Percentiles rank a stretch among this genome's conserved stretches.
Evolutionary conservation across 441 rosid species (phyloP).

Genomic region (Pelargonium myrrhifolium): DNA sequence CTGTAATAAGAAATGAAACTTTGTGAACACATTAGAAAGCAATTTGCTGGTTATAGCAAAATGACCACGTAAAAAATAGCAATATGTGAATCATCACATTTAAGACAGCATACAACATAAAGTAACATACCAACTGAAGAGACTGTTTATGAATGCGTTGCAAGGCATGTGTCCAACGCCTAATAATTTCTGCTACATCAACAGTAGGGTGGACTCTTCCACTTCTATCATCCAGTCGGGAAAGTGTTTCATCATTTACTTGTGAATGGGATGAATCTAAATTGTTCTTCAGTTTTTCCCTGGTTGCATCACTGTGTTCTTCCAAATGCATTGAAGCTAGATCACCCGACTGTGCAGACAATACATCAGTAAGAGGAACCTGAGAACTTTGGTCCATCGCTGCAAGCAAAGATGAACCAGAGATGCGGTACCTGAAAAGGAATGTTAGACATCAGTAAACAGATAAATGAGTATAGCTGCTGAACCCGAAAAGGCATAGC

Average conservation of each 20-base stretch:
- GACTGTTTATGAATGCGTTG: conserved; percentile 98
- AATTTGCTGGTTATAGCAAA: too few species aligned
- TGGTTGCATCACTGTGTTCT: conserved; percentile 51
- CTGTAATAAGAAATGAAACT: too few species aligned
- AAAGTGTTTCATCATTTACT: conserved; percentile 56
- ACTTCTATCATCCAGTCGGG: conserved; percentile 80
- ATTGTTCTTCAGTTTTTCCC: conserved; percentile 37
- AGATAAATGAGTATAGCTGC: conserved; percentile 9
- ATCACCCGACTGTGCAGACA: conserved; percentile 48
- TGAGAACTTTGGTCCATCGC: conserved; percentile 99
- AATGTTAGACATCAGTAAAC: conserved; percentile 20
- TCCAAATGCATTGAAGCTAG: conserved; percentile 34
- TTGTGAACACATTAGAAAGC: too few species aligned
- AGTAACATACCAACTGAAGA: conserved; percentile 73
- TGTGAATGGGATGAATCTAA: conserved; percentile 41
- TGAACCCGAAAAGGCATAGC: conserved; percentile 12
- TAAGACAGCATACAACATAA: conserved; percentile 11
- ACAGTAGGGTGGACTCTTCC: conserved; percentile 83
- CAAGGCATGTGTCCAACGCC: conserved; percentile 99
- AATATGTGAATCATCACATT: background rate
- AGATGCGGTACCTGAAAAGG: conserved; percentile 86
- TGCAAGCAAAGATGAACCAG: conserved; percentile 87
- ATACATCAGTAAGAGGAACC: conserved; percentile 59
- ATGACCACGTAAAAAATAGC: background rate
- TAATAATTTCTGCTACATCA: conserved; percentile 94